Percentiles rank a stretch among this genome's conserved stretches.
Conservation (phyloP, 495 filamentous ascomycete species). For the Pyronema omphalodes region DNA sequence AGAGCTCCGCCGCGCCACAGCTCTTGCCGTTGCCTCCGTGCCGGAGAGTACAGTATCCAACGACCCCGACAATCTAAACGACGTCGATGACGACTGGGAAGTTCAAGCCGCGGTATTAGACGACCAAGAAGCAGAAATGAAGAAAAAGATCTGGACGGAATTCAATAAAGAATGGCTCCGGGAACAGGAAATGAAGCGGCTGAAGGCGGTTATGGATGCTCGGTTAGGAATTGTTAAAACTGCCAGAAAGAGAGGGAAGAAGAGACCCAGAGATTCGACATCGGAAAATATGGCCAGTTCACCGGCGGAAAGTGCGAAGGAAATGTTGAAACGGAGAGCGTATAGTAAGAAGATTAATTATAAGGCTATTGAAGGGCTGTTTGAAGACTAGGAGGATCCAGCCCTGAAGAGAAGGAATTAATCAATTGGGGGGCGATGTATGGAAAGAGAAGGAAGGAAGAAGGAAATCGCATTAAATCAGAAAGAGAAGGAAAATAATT, state of each 20-base stretch:
- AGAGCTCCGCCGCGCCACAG: slow-evolving; percentile 14
- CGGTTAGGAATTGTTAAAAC: slow-evolving; percentile 40
- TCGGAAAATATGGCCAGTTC: slow-evolving; percentile 36
- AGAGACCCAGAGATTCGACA: slow-evolving; percentile 39
- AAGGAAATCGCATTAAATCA: no score
- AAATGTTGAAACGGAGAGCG: slow-evolving; percentile 51
- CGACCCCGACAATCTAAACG: slow-evolving; percentile 26
- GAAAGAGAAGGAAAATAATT: no score
- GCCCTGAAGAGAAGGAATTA: no score
- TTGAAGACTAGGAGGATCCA: slow-evolving; percentile 24
- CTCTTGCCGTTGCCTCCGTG: slow-evolving; percentile 10
- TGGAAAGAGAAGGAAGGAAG: no score
- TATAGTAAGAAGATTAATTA: slow-evolving; percentile 78
- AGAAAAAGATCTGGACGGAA: slow-evolving; percentile 83
- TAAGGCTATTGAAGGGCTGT: slow-evolving; percentile 41
- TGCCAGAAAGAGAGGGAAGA: slow-evolving; percentile 32
- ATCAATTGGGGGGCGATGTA: no score
- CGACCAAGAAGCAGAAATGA: slow-evolving; percentile 49
- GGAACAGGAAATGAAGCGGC: slow-evolving; percentile 44
- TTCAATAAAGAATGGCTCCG: slow-evolving; percentile 82
- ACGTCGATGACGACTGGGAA: slow-evolving; percentile 78
- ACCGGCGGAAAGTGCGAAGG: slow-evolving; percentile 54
- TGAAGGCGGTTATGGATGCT: slow-evolving; percentile 33
- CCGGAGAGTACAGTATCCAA: slow-evolving; percentile 9
- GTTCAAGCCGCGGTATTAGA: slow-evolving; percentile 57